Evolutionary conservation across 768 basidiomycete species (phyloP).

Genomic region (Trametes punicea): DNA sequence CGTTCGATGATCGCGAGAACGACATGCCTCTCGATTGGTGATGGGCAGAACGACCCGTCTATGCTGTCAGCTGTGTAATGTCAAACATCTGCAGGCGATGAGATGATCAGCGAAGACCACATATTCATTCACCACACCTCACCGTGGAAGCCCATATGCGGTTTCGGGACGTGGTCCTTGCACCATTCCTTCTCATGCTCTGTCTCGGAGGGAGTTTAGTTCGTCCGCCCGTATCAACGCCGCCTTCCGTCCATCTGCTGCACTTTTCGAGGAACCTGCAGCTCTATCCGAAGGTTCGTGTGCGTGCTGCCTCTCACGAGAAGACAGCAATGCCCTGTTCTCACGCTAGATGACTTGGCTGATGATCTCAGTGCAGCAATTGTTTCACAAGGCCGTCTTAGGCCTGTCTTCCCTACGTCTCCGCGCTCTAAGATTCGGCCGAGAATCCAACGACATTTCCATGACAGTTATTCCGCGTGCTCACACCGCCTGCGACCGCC

Average conservation of each 20-base stretch:
- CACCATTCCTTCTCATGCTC: neutral
- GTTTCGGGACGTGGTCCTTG: neutral
- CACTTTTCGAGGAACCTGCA: conserved; percentile 12
- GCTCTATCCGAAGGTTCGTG: conserved; percentile 15
- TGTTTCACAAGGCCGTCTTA: neutral
- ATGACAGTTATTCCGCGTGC: conserved; percentile 9
- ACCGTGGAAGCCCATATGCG: neutral
- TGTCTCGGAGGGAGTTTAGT: conserved; percentile 5
- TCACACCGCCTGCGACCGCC: neutral
- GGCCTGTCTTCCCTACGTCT: neutral
- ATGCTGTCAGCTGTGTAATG: neutral
- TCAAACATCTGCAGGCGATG: neutral
- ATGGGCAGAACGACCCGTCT: neutral
- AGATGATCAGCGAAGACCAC: neutral
- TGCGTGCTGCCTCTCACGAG: conserved; percentile 2
- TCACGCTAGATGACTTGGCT: conserved; percentile 4
- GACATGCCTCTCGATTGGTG: neutral
- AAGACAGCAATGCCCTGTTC: neutral
- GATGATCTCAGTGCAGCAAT: conserved; percentile 3
- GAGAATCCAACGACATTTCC: conserved; percentile 20
- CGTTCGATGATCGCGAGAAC: conserved; percentile 16
- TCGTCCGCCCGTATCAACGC: conserved; percentile 12
- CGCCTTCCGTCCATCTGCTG: neutral
- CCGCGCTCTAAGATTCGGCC: conserved; percentile 8
- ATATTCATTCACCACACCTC: neutral